A percentile compares a stretch with the other conserved stretches of the same genome.
phyloP scores from a whole-genome alignment of 2,329 filamentous ascomycete species.

The Arthrobotrys iridis region DNA sequence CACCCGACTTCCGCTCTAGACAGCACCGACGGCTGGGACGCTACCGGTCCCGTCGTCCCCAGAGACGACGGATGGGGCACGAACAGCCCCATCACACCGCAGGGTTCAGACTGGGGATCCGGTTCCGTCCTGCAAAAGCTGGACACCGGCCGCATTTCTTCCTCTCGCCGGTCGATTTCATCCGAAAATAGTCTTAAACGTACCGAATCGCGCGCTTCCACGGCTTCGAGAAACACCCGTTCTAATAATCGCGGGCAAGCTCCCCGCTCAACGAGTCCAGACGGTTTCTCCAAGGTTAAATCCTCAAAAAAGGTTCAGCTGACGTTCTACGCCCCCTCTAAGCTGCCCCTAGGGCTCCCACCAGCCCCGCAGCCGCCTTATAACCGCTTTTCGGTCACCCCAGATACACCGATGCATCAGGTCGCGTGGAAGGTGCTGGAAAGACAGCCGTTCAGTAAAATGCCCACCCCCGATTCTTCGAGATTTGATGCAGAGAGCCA shows the following conservation, averaged over 20 bases:
- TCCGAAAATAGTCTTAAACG: not conserved
- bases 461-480: not conserved
- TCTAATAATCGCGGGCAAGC: slow-evolving; percentile 9
- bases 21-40: slow-evolving; percentile 7
- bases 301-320: slow-evolving; percentile 40
- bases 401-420: slow-evolving; percentile 14
- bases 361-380: slow-evolving; percentile 20
- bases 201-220: not conserved
- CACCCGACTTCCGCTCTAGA: not conserved
- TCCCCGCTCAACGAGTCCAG: not conserved
- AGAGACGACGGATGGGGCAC: slow-evolving; percentile 6
- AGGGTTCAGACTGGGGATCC: not conserved
- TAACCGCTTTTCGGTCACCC: slow-evolving; percentile 24
- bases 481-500: not conserved
- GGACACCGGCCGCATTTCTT: not conserved
- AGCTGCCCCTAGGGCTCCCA: slow-evolving; percentile 33
- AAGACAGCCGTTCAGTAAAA: slow-evolving; percentile 5
- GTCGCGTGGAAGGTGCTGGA: slow-evolving; percentile 20
- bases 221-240: not conserved
- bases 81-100: not conserved
- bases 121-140: not conserved
- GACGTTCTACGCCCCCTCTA: slow-evolving; percentile 34
- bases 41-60: slow-evolving; percentile 9
- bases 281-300: slow-evolving; percentile 3
- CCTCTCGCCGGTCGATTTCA: not conserved